phyloP scores from a whole-genome alignment of 2,329 filamentous ascomycete genomes.

The Nigrospora sphaerica region DNA sequence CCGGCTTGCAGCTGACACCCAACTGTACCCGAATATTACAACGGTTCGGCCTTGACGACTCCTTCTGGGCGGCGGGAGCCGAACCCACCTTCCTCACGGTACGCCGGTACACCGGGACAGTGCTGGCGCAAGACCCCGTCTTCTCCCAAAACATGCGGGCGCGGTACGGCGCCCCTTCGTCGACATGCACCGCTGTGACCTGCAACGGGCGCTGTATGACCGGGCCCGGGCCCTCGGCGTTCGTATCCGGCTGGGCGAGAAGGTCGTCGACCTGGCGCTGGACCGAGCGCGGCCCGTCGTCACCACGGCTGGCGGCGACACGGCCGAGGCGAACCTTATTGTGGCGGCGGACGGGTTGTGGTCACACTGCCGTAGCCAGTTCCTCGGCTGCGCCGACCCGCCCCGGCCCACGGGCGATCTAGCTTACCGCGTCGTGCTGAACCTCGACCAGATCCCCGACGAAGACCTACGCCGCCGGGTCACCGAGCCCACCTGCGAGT shows the following conservation, averaged over 20 bases:
- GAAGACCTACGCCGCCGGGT: conserved; percentile 45
- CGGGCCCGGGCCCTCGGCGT: conserved; percentile 47
- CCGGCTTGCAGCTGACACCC: conserved; percentile 46
- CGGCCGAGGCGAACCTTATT: conserved; percentile 44
- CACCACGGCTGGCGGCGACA: conserved; percentile 27
- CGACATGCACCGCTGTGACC: conserved; percentile 55
- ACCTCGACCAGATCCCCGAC: conserved; percentile 42
- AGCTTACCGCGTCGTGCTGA: conserved; percentile 55
- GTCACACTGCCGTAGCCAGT: conserved; percentile 46
- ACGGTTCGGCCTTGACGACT: conserved; percentile 39
- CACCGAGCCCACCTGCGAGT: conserved; percentile 41
- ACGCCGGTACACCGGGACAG: conserved; percentile 42
- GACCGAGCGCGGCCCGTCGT: conserved; percentile 28
- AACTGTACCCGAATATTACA: conserved; percentile 42
- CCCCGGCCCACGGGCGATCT: conserved; percentile 56
- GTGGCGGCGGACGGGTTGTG: conserved; percentile 59
- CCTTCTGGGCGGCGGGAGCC: conserved; percentile 28
- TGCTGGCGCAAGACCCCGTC: conserved; percentile 40
- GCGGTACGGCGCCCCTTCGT: conserved; percentile 50
- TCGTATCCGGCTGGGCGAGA: conserved; percentile 37
- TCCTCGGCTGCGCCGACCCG: conserved; percentile 35
- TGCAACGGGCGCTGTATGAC: conserved; percentile 45
- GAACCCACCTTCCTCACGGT: conserved; percentile 42
- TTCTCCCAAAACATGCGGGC: conserved; percentile 45
- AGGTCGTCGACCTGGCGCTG: conserved; percentile 41